These are phyloP conservation scores for Candida montana DNA, from an alignment of 805 yeast genomes.

Conservation along the genomic window DNA sequence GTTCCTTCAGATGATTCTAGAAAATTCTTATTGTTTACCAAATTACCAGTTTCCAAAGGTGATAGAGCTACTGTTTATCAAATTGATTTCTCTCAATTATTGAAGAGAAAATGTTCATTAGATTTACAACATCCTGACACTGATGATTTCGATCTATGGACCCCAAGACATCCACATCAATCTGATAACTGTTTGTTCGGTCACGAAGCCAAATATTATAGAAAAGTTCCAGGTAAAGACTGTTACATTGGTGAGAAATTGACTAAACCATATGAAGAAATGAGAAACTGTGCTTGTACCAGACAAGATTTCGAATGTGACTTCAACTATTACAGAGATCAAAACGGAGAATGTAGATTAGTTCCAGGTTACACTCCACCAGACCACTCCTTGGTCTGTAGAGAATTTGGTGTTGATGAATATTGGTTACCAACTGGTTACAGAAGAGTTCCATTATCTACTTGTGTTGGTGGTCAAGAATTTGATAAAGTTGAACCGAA, in stretches of 20 bases:
- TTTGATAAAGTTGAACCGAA: constrained; percentile 59
- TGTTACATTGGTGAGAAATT: constrained; percentile 69
- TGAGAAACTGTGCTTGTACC: constrained; percentile 75
- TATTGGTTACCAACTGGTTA: constrained; percentile 91
- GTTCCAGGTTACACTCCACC: constrained; percentile 69
- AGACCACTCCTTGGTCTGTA: constrained; percentile 60
- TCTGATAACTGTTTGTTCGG: constrained; percentile 62
- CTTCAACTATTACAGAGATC: constrained; percentile 64
- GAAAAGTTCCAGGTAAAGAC: constrained; percentile 49
- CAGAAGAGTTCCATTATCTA: constrained; percentile 76
- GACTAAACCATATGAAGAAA: constrained; percentile 46
- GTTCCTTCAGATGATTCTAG: constrained; percentile 89
- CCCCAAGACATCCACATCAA: constrained; percentile 51
- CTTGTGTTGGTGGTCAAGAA: constrained; percentile 76
- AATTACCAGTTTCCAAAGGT: constrained; percentile 39
- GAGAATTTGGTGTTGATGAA: constrained; percentile 50
- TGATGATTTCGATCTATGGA: constrained; percentile 61
- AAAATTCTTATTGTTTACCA: constrained; percentile 62
- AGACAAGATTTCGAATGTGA: constrained; percentile 93
- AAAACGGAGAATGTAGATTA: constrained; percentile 80
- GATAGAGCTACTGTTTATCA: constrained; percentile 42
- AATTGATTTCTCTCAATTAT: constrained; percentile 51
- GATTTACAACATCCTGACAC: constrained; percentile 38
- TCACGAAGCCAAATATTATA: constrained; percentile 54
- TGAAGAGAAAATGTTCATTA: constrained; percentile 50